Evolutionary conservation across 1,139 yeast species (phyloP).

Genomic region (Pichia sp.): DNA sequence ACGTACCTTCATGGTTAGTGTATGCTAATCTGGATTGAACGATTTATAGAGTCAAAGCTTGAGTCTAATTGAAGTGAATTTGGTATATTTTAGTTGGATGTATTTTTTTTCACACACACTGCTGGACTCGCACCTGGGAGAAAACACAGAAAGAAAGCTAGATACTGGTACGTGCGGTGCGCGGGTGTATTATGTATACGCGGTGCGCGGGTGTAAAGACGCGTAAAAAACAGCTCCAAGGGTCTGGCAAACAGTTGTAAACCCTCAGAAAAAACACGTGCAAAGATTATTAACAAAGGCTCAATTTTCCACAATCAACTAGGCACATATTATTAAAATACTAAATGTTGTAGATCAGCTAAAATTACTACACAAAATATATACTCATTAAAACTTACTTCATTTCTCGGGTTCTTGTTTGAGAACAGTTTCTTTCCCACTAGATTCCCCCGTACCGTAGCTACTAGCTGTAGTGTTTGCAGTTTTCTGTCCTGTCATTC

Average conservation of each 20-base stretch:
- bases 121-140: not conserved
- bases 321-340: too few relatives aligned
- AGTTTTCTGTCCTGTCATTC: not conserved
- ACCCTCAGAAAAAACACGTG: not conserved
- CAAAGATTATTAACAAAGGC: too few relatives aligned
- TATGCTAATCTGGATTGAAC: slow-evolving; percentile 14
- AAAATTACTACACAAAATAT: not conserved
- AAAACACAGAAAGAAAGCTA: not conserved
- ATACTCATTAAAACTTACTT: not conserved
- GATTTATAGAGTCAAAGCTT: slow-evolving; percentile 2
- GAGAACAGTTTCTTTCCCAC: not conserved
- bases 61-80: not conserved
- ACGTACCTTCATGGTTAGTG: slow-evolving; percentile 24
- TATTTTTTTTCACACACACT: slow-evolving; percentile 3
- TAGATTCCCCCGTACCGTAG: not conserved
- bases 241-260: too few relatives aligned
- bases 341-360: too few relatives aligned
- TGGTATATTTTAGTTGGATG: not conserved
- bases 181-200: not conserved
- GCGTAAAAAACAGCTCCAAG: not conserved
- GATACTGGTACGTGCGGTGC: not conserved
- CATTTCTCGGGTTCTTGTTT: not conserved
- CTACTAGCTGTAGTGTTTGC: not conserved
- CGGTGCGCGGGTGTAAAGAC: not conserved
- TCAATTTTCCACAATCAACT: too few relatives aligned